These are phyloP conservation scores for Diaporthe aspalathi DNA, from an alignment of 2,329 filamentous ascomycete genomes.

Conservation along the genomic window DNA sequence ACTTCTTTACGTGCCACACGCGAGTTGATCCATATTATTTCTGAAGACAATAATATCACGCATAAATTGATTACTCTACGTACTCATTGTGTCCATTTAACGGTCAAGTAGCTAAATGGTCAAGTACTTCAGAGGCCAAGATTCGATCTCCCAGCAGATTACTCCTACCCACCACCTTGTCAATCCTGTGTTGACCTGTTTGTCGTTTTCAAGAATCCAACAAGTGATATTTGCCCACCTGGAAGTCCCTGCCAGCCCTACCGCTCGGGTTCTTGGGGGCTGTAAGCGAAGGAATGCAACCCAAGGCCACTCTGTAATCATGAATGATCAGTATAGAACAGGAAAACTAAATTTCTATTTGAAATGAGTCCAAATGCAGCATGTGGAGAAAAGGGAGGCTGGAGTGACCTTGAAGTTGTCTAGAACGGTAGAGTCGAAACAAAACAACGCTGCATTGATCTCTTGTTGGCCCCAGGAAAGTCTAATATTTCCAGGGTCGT, in stretches of 20 bases:
- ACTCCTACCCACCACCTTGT: neutral
- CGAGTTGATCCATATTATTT: too few relatives aligned
- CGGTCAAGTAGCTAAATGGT: too few relatives aligned
- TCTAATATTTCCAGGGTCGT: neutral
- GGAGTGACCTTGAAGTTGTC: neutral
- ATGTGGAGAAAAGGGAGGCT: neutral
- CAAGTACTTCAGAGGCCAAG: too few relatives aligned
- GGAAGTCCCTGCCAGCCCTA: neutral
- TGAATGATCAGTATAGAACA: neutral
- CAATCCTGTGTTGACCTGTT: neutral
- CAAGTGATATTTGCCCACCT: neutral
- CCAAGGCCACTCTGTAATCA: neutral
- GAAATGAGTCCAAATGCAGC: neutral
- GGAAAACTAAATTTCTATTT: neutral
- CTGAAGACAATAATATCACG: too few relatives aligned
- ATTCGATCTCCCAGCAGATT: too few relatives aligned
- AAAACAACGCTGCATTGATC: neutral
- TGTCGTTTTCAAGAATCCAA: neutral
- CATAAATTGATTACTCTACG: neutral
- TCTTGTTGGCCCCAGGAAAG: neutral
- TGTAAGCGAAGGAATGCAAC: constrained; percentile 7
- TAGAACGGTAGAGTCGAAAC: neutral
- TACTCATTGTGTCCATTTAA: neutral
- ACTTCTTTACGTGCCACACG: too few relatives aligned
- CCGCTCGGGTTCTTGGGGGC: neutral